Base-by-base conservation (phyloP, 306 rosid species). In the Ceratonia siliqua region DNA sequence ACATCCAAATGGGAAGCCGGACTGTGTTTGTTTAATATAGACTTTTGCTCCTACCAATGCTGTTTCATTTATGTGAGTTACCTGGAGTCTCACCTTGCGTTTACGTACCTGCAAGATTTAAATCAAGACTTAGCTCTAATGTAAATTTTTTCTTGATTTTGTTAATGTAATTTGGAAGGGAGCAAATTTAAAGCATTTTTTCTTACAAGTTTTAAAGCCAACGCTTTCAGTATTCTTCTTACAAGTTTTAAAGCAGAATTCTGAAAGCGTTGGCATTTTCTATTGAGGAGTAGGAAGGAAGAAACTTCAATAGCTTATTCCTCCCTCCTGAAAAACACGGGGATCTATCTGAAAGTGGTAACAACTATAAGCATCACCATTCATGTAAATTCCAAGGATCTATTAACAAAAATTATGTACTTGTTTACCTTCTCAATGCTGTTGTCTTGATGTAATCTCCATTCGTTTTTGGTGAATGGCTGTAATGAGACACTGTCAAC, bases 401-500 rank as follows among this genome's bases (percentile, higher is more conserved):
- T 25, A 14, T 41, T 18, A 3, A 55, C 2, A 56, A 33, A 8
- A 21, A 15, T 17, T 48, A 18, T 48, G 50, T 22, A 1, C 27
- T 41, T 33, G 17, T 21, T 79, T 78, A 89, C 94, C 92, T 77
- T 85, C 52, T 75, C 79, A 36, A 89, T 81, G 83, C 76, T 85
- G 38, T 67, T 28, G 5, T 87, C 87, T 81, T 89, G 97, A 70
- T 84, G 89, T 78, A 83, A 77, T 85, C 83, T 85, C 97, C 97
- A 89, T 68, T 89, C 85, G 66, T 70, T 24, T 80, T 80, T 84
- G 73, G 88, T 84, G 75, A 87, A 91, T 72, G 92, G 94, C 76
- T 87, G 88, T 25, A 89, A 74, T 35, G 94, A 87, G 68, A 91
- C 68, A 77, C 48, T 89, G 61, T 91, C 92, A 49, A 68, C 86